phyloP scores from a whole-genome alignment of 2,329 filamentous ascomycete species.

The Penicillium sp. region DNA sequence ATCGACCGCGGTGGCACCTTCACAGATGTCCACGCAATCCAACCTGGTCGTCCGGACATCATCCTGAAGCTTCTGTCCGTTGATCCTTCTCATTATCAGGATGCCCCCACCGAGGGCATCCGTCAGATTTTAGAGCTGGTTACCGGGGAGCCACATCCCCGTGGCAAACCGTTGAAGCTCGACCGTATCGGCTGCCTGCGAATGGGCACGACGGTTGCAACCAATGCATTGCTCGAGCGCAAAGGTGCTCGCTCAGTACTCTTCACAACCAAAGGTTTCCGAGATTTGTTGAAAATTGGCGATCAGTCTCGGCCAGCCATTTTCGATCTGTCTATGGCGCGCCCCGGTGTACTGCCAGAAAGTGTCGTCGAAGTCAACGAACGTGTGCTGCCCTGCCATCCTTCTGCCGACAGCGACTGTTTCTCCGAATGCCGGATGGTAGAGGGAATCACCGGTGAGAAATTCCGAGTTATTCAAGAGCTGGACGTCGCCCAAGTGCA shows the following conservation, averaged over 20 bases:
- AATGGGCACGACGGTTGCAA: conserved; percentile 93
- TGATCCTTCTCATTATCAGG: conserved; percentile 40
- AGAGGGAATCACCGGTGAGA: conserved; percentile 59
- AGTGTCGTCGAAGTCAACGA: conserved; percentile 82
- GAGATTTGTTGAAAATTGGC: conserved; percentile 80
- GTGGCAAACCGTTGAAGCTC: conserved; percentile 36
- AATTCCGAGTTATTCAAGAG: conserved; percentile 64
- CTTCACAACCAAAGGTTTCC: conserved; percentile 82
- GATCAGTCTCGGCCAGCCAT: conserved; percentile 88
- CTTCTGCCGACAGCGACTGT: conserved; percentile 61
- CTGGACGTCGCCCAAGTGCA: conserved; percentile 54
- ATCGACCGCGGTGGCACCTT: conserved; percentile 43
- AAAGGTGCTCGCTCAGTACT: conserved; percentile 86
- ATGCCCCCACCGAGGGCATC: conserved; percentile 72
- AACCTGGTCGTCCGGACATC: conserved; percentile 37
- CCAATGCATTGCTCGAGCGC: conserved; percentile 81
- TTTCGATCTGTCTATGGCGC: conserved; percentile 81
- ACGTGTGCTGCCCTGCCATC: conserved; percentile 71
- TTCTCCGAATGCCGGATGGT: conserved; percentile 62
- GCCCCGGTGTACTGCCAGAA: conserved; percentile 81
- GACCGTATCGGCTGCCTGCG: conserved; percentile 56
- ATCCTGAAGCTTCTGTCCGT: conserved; percentile 42
- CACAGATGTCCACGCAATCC: conserved; percentile 39
- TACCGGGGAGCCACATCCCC: conserved; percentile 35
- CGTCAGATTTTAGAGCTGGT: conserved; percentile 58